These are phyloP conservation scores for Abelmoschus esculentus DNA, from an alignment of 345 rosid genomes.

Conservation along the genomic window DNA sequence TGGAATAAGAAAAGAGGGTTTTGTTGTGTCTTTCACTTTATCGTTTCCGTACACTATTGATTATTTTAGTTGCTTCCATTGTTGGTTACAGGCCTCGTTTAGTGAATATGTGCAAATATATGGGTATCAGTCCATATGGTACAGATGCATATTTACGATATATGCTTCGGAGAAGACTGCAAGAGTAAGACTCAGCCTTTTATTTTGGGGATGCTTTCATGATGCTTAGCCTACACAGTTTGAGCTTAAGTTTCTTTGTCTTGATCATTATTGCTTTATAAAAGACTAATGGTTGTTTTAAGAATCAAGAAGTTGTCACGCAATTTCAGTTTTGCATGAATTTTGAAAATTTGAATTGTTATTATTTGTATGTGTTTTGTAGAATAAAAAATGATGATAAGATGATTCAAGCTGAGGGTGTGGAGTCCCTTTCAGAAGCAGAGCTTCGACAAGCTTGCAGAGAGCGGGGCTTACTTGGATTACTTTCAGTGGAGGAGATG, in stretches of 20 bases:
- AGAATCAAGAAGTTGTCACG: background rate
- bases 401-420: constrained; percentile 87
- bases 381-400: constrained; percentile 94
- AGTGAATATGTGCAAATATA: constrained; percentile 96
- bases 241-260: background rate
- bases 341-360: constrained; percentile 1
- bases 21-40: constrained; percentile 7
- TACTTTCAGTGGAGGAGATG: constrained; percentile 92
- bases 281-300: background rate
- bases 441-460: constrained; percentile 96
- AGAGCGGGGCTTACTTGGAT: constrained; percentile 85
- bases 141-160: constrained; percentile 91
- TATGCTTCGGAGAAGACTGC: constrained; percentile 87
- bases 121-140: constrained; percentile 94
- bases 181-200: constrained; percentile 49
- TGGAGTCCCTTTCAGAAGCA: constrained; percentile 83
- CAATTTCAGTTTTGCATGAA: background rate
- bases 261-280: background rate
- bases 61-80: constrained; percentile 15
- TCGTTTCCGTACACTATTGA: constrained; percentile 3
- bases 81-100: constrained; percentile 66
- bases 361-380: constrained; percentile 14
- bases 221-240: background rate
- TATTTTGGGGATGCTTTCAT: background rate
- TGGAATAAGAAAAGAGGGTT: background rate